Evolutionary conservation across 768 basidiomycete species (phyloP), one percentile per base, ranked within the genome.

Genomic region (Tylopilus sp.): DNA sequence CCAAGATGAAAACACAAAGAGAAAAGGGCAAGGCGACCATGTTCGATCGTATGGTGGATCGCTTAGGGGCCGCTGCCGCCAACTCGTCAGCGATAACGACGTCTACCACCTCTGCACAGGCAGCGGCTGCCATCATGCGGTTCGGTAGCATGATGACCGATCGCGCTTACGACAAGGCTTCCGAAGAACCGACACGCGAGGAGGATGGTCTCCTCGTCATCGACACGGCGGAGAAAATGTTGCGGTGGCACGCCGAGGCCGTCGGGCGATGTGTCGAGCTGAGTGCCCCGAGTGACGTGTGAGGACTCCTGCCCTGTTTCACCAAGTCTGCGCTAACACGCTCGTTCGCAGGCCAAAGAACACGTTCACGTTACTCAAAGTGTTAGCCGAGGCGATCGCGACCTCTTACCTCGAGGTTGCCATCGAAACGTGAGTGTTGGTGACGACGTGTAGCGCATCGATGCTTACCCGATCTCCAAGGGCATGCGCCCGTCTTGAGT

Each of bases 191-290:
- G 17, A 62, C 84, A 7, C 78, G 78, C 36, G 89, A 92, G 48
- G 87, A 89, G 56, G 96, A 98, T 63, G 96, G 96, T 12, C 60
- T 83, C 29, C 72, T 98, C 31, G 85, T 75, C 42, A 72, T 97
- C 3, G 82, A 85, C 36, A 74, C 84, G 11, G 90, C 93, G 2
- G 93, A 96, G 74, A 86, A 80, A 61, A 94, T 98, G 85, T 74
- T 98, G 16, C 91, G 85, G 68, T 98, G 96, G 94, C 97, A 99
- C 70, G 96, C 97, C 3, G 97, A 99, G 67, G 92, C 94, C 6
- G 86, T 97, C 26, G 96, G 97, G 5, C 76, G 97, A 60, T 95
- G 92, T 58, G 90, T 95, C 12, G 97, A 98, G 70, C 74, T 99
- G 43, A 94, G 86, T 63, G 71, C 85, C 12, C 64, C 80, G 9